Percentiles rank a stretch among this genome's conserved stretches.
Evolutionary conservation across 352 stramenopile species (phyloP).

Genomic region (Phytophthora hybrid): DNA sequence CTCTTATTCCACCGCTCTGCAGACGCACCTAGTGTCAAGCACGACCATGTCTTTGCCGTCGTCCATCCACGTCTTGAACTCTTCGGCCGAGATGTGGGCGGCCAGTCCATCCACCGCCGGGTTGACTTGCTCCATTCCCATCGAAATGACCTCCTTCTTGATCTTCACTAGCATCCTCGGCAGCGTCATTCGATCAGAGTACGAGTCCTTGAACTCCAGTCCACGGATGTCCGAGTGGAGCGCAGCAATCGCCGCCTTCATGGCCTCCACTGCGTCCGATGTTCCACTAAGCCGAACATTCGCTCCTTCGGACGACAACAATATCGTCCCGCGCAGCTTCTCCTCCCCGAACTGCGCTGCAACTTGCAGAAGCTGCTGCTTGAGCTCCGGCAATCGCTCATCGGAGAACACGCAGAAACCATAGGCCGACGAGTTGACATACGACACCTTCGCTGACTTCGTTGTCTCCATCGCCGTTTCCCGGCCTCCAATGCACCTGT

Average conservation of each 20-base stretch:
- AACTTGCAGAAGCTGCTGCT: conserved; percentile 43
- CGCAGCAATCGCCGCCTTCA: conserved; percentile 57
- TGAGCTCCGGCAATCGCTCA: conserved; percentile 48
- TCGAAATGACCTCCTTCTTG: conserved; percentile 84
- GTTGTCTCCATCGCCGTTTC: conserved; percentile 18
- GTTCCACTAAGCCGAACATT: conserved; percentile 76
- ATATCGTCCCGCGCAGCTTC: conserved; percentile 67
- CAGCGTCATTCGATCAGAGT: conserved; percentile 59
- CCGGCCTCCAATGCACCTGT: no score
- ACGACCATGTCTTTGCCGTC: conserved; percentile 72
- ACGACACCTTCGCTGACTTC: conserved; percentile 4
- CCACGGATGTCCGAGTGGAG: conserved; percentile 47
- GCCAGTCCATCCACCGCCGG: conserved; percentile 59
- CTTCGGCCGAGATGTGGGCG: conserved; percentile 63
- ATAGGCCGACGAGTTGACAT: conserved; percentile 80
- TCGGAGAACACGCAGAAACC: conserved; percentile 66
- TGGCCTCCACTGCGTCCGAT: conserved; percentile 42
- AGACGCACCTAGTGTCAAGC: conserved; percentile 64
- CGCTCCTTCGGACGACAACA: conserved; percentile 69
- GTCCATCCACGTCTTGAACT: conserved; percentile 79
- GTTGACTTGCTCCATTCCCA: conserved; percentile 58
- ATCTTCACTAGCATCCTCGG: conserved; percentile 79
- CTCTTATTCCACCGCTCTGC: background rate
- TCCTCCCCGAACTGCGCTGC: conserved; percentile 39
- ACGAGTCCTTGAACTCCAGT: conserved; percentile 78